Base-by-base conservation (phyloP, 1,139 yeast species). In the Debaryomyces sp. region DNA sequence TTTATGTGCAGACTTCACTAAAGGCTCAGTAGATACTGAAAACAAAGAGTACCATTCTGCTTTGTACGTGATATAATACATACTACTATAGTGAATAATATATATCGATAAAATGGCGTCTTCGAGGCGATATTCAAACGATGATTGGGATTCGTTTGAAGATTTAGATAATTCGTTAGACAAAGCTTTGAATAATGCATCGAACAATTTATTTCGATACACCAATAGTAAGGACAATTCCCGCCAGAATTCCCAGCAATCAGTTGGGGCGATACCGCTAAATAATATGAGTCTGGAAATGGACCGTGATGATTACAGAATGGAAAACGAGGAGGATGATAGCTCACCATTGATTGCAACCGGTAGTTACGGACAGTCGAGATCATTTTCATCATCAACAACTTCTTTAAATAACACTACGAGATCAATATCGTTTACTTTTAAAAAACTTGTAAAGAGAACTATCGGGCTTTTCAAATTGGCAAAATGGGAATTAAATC, bases 121-220 rank as follows among this genome's bases (percentile, higher is more conserved):
- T 35, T 50, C 62, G 35, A 56, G 54, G 47, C 53, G 59, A 49
- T 53, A 55, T 44, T 52, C 60, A 36, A 47, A 44, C 23, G 56
- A 50, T 40, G 65, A 62, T 26, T 59, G 56, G 41, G 73, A 70
- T 43, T 64, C 73, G 13, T 69, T 73, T 55, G 80, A 75, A 36
- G 81, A 76, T 51, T 63, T 77, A 47, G 81, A 77, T 47, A 60
- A 57, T 41, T 71, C 80, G 24, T 61, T 76, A 42, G 81, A 76
- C 50, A 64, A 68, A 46, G 81, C 81, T 9, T 63, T 76, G 51
- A 63, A 71, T 52, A 64, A 69, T 41, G 80, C 79, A 2, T 62
- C 74, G 34, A 68, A 64, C 49, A 70, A 64, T 48, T 51, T 69
- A 43, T 64, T 64, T 50, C 52, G 57, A 29, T 55, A 58, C 46